Evolutionary conservation across 2,329 filamentous ascomycete genomes (phyloP), one percentile per base, ranked within the genome.

Genomic region (Fusarium buxicola): DNA sequence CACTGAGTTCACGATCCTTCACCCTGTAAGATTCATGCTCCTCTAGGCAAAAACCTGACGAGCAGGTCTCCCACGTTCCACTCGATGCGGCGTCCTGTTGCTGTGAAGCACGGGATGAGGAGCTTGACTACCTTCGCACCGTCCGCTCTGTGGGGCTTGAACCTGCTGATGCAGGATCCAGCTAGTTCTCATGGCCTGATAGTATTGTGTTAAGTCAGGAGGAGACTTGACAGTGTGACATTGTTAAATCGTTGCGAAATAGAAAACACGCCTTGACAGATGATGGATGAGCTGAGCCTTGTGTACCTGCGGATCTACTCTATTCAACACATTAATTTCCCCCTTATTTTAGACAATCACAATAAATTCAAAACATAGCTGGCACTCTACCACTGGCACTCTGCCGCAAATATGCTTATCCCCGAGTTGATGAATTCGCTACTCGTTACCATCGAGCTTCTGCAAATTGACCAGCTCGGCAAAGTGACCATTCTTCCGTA

Each of bases 391-490:
- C n/a, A n/a, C n/a, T n/a, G n/a, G n/a, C n/a, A n/a, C n/a, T n/a
- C n/a, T n/a, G n/a, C n/a, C n/a, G n/a, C n/a, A n/a, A n/a, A n/a
- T n/a, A n/a, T n/a, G n/a, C n/a, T n/a, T n/a, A n/a, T n/a, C n/a
- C n/a, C n/a, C n/a, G n/a, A n/a, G n/a, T n/a, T n/a, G n/a, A n/a
- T n/a, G n/a, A n/a, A n/a, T n/a, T n/a, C n/a, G n/a, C n/a, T n/a
- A n/a, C n/a, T n/a, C n/a, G n/a, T n/a, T n/a, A n/a, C n/a, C n/a
- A n/a, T 86, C 90, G 71, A 95, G 76, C 74, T 88, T 92, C 81
- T 95, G 92, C 68, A 94, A 78, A 65, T 91, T 92, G 43, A 94
- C 92, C 64, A 95, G 76, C 78, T 94, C 91, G 9, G 86, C 88
- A 72, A 95, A 95, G 43, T 90, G 83, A 4, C 91, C 90, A 63